Base-by-base conservation (phyloP, 352 stramenopile species). In the Globisporangium mamillatum region DNA sequence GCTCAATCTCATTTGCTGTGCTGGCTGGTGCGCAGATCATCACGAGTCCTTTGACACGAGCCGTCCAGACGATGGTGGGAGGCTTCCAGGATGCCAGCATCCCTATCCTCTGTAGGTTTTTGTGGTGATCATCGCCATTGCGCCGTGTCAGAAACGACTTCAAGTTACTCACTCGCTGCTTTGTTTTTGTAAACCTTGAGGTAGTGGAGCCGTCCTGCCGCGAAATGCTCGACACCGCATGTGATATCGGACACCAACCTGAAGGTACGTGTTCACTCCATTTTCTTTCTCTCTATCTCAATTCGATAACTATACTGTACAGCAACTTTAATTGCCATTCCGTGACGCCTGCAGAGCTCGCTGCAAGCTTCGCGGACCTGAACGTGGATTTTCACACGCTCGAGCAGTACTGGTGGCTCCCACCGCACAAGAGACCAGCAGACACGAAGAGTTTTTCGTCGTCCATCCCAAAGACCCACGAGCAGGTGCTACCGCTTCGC, bases 151-250 rank as follows among this genome's bases (percentile, higher is more conserved):
- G 20, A 20, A 16, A 1, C 8, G 32, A 64, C 9, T 22, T 46
- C 8, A 24, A 34, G 7, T 56, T 52, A 50, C 57, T 65, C 20
- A 60, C 25, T 38, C n/a, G n/a, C 3, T 36, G 22, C 3, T 46
- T 18, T 38, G 25, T 44, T 27, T 32, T 16, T 52, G n/a, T 56
- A 32, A 27, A 7, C 50, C 18, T 56, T 10, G 29, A 6, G 70
- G 38, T 57, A 95, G 86, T 94, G 55, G 83, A 94, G 14, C 73
- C 80, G 61, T 76, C 60, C 18, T 95, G 88, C 56, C 85, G 88
- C 16, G 88, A 96, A 67, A 91, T 91, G 83, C 79, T 96, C 12
- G 85, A 94, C 67, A 96, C 88, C 3, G 84, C 88, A 3, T 94
- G 88, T 58, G 88, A 96, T 34, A 88, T 96, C 53, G 88, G 88